phyloP scores from a whole-genome alignment of 495 filamentous ascomycete species.

The Aspergillus bridgeri region DNA sequence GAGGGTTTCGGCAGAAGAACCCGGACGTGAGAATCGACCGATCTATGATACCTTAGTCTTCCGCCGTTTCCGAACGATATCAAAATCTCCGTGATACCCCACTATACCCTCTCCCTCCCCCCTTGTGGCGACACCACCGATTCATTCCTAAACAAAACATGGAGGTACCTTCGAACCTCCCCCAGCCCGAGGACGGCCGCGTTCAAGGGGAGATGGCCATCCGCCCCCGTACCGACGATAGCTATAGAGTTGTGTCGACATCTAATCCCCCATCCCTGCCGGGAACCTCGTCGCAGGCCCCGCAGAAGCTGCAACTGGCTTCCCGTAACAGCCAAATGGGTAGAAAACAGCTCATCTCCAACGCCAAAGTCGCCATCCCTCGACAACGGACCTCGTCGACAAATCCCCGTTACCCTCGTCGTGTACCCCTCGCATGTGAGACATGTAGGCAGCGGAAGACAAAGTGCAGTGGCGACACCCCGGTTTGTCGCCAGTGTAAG shows the following conservation, averaged over 20 bases:
- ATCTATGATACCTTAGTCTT: neutral
- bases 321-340: conserved; percentile 8
- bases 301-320: conserved; percentile 1
- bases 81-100: neutral
- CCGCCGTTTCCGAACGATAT: neutral
- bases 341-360: conserved; percentile 18
- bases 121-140: neutral
- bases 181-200: conserved; percentile 5
- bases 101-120: neutral
- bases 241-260: conserved; percentile 7
- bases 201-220: conserved; percentile 12
- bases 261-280: conserved; percentile 7
- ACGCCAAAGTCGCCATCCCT: conserved; percentile 49
- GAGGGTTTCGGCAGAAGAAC: neutral
- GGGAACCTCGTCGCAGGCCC: conserved; percentile 2
- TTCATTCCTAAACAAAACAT: conserved; percentile 8
- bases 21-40: neutral
- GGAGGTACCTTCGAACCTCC: conserved; percentile 14
- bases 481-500: conserved; percentile 55
- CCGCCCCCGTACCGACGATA: conserved; percentile 10
- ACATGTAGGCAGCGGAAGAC: conserved; percentile 67
- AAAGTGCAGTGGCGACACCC: conserved; percentile 59
- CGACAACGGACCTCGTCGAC: conserved; percentile 31
- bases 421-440: conserved; percentile 61
- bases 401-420: conserved; percentile 35